Evolutionary conservation across 2,329 filamentous ascomycete species (phyloP), one percentile per base, ranked within the genome.

Genomic region (Pezicula carpinea): DNA sequence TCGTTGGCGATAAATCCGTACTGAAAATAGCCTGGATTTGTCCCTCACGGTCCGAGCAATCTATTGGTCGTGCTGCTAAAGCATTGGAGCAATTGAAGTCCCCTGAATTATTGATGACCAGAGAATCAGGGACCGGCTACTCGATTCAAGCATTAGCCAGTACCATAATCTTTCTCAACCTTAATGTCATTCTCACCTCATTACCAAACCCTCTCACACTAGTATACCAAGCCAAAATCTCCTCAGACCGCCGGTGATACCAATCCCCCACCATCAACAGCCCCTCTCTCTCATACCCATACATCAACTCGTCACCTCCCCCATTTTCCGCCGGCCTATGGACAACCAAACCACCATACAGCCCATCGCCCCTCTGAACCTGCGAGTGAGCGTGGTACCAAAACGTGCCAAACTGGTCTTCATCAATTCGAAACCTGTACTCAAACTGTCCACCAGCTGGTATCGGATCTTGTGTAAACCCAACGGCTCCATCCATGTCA

Each of bases 211-310:
- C 69, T 4, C 62, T 66, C 15, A 67, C 59, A 29, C 66, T 65
- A 55, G 68, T 64, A 50, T 72, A 75, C 66, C 69, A 72, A 5
- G 58, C 62, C 6, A 73, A 57, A 29, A 73, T 66, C 15, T 73
- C 64, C 5, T 53, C 50, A 2, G 69, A 67, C 18, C 63, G 55
- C 13, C 64, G 61, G 56, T 75, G 72, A 53, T 75, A 76, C 72
- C 72, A 75, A 53, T 76, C 73, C 6, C 72, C 71, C 32, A 74
- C 60, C 13, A 76, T 56, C n/a, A 76, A 58, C 11, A 75, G 51
- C 8, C 70, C 41, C 36, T 75, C 73, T 33, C 67, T 62, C 3
- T 68, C 59, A 46, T 67, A 69, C 1, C 44, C 40, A 47, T 58
- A 59, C 3, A 10, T 4, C 1, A 21, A 22, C 36, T 41, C 53